These are phyloP conservation scores for Beauveria brongniartii DNA, from an alignment of 2,329 filamentous ascomycete species.

Conservation along the genomic window DNA sequence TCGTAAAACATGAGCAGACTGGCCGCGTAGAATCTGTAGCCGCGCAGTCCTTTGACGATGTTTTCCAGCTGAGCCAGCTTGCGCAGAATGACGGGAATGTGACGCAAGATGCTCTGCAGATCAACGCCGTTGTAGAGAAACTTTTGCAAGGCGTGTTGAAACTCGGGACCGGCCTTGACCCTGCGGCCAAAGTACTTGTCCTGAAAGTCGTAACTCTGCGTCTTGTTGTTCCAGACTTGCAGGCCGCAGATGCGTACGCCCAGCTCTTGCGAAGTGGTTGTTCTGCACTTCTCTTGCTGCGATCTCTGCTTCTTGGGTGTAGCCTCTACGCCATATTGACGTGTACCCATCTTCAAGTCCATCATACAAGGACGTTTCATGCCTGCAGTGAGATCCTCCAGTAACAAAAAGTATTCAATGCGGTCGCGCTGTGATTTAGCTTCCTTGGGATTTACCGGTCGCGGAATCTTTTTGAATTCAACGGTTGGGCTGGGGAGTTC, in stretches of 20 bases:
- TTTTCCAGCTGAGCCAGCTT: conserved; percentile 77
- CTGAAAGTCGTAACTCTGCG: conserved; percentile 83
- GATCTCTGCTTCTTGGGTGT: conserved; percentile 87
- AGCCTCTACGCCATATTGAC: conserved; percentile 92
- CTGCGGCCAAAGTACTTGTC: conserved; percentile 96
- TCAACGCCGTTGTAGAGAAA: conserved; percentile 90
- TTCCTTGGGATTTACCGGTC: conserved; percentile 69
- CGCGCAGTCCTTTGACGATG: conserved; percentile 70
- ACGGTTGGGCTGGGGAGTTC: conserved; percentile 29
- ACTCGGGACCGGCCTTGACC: conserved; percentile 78
- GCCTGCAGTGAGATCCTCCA: conserved; percentile 91
- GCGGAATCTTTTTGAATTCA: conserved; percentile 37
- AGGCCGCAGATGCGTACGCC: conserved; percentile 92
- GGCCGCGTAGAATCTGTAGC: conserved; percentile 92
- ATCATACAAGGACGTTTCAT: conserved; percentile 97
- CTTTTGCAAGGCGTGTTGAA: conserved; percentile 76
- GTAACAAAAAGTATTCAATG: conserved; percentile 83
- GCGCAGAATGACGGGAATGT: conserved; percentile 79
- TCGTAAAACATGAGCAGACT: conserved; percentile 95
- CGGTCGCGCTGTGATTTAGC: conserved; percentile 59
- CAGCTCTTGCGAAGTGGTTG: conserved; percentile 82
- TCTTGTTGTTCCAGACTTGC: conserved; percentile 87
- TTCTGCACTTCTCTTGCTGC: conserved; percentile 85
- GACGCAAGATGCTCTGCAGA: conserved; percentile 68
- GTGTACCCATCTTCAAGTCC: conserved; percentile 97